A percentile compares a stretch with the other conserved stretches of the same genome.
These are phyloP conservation scores for Aspergillus hancockii DNA, from an alignment of 495 filamentous ascomycete genomes.

Conservation along the genomic window DNA sequence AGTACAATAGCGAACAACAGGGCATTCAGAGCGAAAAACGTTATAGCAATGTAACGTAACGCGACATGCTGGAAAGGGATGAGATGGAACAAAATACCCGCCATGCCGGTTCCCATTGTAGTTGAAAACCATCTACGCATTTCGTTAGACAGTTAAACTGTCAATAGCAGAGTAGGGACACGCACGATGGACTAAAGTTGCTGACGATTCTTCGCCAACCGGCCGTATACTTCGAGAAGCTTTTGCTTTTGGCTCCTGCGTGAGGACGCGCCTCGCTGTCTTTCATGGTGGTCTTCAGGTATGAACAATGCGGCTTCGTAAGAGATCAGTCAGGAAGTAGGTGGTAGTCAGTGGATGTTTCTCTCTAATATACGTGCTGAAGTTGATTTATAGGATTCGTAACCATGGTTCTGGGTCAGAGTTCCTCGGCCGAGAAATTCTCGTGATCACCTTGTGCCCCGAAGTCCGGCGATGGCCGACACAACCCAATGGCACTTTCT, in stretches of 20 bases:
- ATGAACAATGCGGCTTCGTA: too few species aligned
- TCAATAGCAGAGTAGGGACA: neutral
- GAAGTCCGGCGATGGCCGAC: neutral
- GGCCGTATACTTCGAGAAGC: constrained; percentile 10
- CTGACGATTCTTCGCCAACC: constrained; percentile 48
- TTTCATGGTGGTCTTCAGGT: too few species aligned
- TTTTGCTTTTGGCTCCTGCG: neutral
- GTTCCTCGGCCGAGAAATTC: neutral
- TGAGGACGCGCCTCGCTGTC: neutral
- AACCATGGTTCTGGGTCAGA: neutral
- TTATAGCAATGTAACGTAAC: constrained; percentile 41
- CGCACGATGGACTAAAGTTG: constrained; percentile 51
- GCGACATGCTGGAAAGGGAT: constrained; percentile 40
- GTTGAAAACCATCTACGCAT: constrained; percentile 42
- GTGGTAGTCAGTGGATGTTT: too few species aligned
- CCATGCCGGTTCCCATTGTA: constrained; percentile 54
- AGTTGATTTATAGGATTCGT: neutral
- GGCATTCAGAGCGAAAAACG: constrained; percentile 47
- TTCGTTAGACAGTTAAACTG: neutral
- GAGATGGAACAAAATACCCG: constrained; percentile 43
- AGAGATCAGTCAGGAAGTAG: too few species aligned
- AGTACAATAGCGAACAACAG: constrained; percentile 41
- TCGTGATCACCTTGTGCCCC: neutral
- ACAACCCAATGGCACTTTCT: neutral
- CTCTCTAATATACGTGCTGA: too few species aligned